A percentile compares a stretch with the other conserved stretches of the same genome.
Evolutionary conservation across 768 basidiomycete genomes (phyloP).

Genomic region (Boletus insuetus): DNA sequence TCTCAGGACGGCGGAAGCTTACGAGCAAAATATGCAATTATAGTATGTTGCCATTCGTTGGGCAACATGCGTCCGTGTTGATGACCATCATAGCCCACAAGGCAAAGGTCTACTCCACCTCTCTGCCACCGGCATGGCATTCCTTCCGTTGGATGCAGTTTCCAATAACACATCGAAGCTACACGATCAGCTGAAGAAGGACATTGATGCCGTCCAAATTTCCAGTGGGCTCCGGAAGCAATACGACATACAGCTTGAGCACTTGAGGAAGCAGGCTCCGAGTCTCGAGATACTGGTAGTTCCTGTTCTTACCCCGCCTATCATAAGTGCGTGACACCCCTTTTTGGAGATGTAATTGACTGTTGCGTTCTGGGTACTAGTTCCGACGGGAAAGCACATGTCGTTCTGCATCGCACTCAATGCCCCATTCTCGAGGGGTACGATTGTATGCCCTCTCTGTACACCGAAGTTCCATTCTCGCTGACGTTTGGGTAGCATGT

Average conservation of each 20-base stretch:
- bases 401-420: neutral
- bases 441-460: neutral
- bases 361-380: neutral
- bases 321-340: neutral
- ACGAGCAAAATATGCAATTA: neutral
- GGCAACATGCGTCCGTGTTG: neutral
- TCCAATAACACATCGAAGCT: neutral
- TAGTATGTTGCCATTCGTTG: neutral
- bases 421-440: constrained; percentile 1
- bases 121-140: neutral
- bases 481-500: neutral
- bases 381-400: neutral
- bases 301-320: neutral
- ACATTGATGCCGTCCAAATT: neutral
- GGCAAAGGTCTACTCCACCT: constrained; percentile 1
- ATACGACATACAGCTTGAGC: constrained; percentile 1
- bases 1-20: neutral
- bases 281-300: neutral
- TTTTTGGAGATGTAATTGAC: neutral
- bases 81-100: neutral
- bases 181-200: neutral
- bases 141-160: neutral
- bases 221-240: constrained; percentile 1
- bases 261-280: neutral
- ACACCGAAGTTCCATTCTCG: neutral